Base-by-base conservation (phyloP, 805 yeast species). In the Huiozyma naganishii region DNA sequence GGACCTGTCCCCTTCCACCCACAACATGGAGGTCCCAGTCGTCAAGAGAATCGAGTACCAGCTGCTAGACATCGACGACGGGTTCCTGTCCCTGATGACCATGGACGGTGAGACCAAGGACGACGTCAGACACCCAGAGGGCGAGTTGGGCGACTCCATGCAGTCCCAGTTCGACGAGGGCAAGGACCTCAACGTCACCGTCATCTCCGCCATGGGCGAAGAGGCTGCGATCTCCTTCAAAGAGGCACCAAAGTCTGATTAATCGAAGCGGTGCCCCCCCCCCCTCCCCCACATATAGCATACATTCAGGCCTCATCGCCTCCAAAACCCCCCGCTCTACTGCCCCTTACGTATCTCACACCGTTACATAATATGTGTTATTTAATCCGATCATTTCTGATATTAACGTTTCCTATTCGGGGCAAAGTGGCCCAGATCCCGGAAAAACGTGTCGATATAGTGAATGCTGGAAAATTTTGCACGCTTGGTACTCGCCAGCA, bases 1-100 rank as follows among this genome's bases (percentile, higher is more conserved):
- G 81, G 97, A 89, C 76, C 83, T 89, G 70, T 89, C 97, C 59
- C 97, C 97, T 74, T 89, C 97, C 55, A 89, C 97, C 77, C 97
- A 89, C 80, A 89, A 89, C 77, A 90, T 89, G 97, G 96, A 89
- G 75, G 97, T 89, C 68, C 97, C 97, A 73, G 82, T 85, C 70
- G 97, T 89, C 64, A 66, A 70, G 65, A 92, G 97, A 81, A 77
- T 80, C 60, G 97, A 89, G 79, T 90, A 54, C 83, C 95, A 86
- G 77, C 83, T 83, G 69, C 83, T 89, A 72, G 94, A 90, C 77
- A 86, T 89, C 64, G 97, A 90, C 68, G 97, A 89, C 65, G 97
- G 95, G 56, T 89, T 72, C 92, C 80, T 90, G 66, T 82, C 83
- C 68, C 81, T 89, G 72, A 88, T 89, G 96, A 84, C 86, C 80